phyloP scores from a whole-genome alignment of 768 basidiomycete genomes.

The Cubamyces lactineus region DNA sequence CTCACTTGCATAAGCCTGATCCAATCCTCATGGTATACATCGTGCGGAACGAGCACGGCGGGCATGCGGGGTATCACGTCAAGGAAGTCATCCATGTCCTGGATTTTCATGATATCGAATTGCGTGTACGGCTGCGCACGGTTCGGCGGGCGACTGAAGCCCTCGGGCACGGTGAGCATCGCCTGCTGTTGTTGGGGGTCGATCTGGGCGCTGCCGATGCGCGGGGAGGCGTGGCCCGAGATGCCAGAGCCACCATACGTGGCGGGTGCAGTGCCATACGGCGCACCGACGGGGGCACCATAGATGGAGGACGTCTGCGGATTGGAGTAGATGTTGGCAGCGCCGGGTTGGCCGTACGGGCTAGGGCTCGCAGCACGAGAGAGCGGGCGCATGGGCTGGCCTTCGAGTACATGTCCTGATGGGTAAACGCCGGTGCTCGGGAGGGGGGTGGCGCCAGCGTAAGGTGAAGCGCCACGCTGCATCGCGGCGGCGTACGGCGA shows the following conservation, averaged over 20 bases:
- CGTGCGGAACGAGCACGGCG: constrained; percentile 68
- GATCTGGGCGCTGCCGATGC: constrained; percentile 15
- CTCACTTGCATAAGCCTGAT: constrained; percentile 74
- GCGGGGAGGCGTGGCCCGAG: constrained; percentile 19
- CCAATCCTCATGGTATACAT: constrained; percentile 82
- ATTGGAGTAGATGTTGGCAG: constrained; percentile 22
- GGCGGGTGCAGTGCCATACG: constrained; percentile 11
- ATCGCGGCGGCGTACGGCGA: constrained; percentile 35
- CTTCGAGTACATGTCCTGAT: constrained; percentile 43
- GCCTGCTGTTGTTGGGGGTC: constrained; percentile 24
- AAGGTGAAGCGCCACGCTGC: constrained; percentile 28
- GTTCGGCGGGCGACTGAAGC: constrained; percentile 75
- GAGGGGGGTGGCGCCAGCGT: constrained; percentile 24
- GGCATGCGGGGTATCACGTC: constrained; percentile 75
- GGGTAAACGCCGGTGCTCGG: constrained; percentile 50
- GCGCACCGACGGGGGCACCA: constrained; percentile 16
- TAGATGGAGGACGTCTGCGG: constrained; percentile 16
- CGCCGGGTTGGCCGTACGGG: constrained; percentile 41
- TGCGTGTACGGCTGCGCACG: constrained; percentile 65
- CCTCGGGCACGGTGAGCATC: constrained; percentile 58
- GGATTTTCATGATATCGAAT: constrained; percentile 71
- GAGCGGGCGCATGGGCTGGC: constrained; percentile 46
- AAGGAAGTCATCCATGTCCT: constrained; percentile 77
- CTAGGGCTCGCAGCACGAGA: constrained; percentile 58
- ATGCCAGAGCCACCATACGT: constrained; percentile 17